Base-by-base conservation (phyloP, 2,329 filamentous ascomycete species). In the Penicillium sp. region DNA sequence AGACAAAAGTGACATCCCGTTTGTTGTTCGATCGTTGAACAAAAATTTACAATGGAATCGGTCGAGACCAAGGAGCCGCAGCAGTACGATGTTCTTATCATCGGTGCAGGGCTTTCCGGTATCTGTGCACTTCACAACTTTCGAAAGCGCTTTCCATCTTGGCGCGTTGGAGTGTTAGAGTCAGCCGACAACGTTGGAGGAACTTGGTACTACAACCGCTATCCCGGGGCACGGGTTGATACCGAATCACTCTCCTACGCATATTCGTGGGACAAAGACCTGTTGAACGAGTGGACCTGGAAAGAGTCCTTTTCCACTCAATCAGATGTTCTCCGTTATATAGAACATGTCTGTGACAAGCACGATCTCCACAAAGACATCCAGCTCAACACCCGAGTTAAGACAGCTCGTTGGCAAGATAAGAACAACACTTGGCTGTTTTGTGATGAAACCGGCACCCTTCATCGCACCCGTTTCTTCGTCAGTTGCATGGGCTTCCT, bases 141-240 rank as follows among this genome's bases (percentile, higher is more conserved):
- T 16, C 45, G 54, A 29, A 49, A 57, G 10, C 56, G 54, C 35
- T 59, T 59, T 14, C 59, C 50, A 11, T 39, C 43, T 0, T 61
- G 55, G 57, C 51, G 53, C 9, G 54, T 60, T 7, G 49, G 50
- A 14, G 57, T 61, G 7, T 32, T 61, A 3, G 59, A 60, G 29
- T 50, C 57, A 11, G 55, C 55, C n/a, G 52, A 55, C 16, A 51
- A 45, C 36, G 54, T 55, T 71, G 77, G 77, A 4, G 78, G 79
- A 1, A 79, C 77, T 2, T 81, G 79, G 78, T 72, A 69, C 51
- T 76, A 73, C 74, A 79, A 79, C 50, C 69, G 72, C 16, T 79
- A 78, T 43, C 76, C 77, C 11, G 77, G 77, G 3, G 75, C 76
- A n/a, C 70, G 76, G 38, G 76, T 78, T 47, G 78, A 80, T 51